Evolutionary conservation across 2,329 filamentous ascomycete species (phyloP).

Genomic region (Myriosclerotinia duriaeana): DNA sequence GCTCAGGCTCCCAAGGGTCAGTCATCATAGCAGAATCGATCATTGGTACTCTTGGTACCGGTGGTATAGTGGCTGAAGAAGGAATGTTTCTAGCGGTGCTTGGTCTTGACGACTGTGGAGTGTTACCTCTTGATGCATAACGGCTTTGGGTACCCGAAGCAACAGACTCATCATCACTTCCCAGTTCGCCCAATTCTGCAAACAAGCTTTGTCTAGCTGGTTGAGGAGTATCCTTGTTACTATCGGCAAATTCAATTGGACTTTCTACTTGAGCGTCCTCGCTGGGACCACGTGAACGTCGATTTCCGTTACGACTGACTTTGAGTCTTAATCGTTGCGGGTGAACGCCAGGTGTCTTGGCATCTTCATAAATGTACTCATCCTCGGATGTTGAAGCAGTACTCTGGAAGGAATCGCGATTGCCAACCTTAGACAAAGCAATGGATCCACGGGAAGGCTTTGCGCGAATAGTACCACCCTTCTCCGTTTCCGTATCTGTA

Average conservation of each 20-base stretch:
- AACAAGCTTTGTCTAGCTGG: conserved; percentile 74
- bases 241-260: conserved; percentile 55
- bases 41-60: conserved; percentile 53
- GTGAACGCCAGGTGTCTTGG: conserved; percentile 65
- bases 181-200: conserved; percentile 82
- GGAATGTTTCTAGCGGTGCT: conserved; percentile 39
- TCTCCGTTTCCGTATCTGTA: conserved; percentile 77
- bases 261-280: conserved; percentile 60
- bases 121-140: conserved; percentile 45
- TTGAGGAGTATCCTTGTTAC: conserved; percentile 52
- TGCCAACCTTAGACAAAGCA: conserved; percentile 49
- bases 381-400: conserved; percentile 85
- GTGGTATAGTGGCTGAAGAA: conserved; percentile 51
- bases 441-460: conserved; percentile 44
- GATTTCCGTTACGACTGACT: conserved; percentile 61
- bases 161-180: conserved; percentile 62
- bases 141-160: conserved; percentile 55
- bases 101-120: conserved; percentile 46
- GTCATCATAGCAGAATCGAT: conserved; percentile 62
- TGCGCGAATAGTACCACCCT: conserved; percentile 41
- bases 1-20: conserved; percentile 51
- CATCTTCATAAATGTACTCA: conserved; percentile 64
- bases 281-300: conserved; percentile 61
- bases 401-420: conserved; percentile 73
- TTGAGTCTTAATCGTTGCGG: conserved; percentile 71